A percentile compares a stretch with the other conserved stretches of the same genome.
Evolutionary conservation across 2,329 filamentous ascomycete genomes (phyloP).

Genomic region (Dactylellina parvicollis): DNA sequence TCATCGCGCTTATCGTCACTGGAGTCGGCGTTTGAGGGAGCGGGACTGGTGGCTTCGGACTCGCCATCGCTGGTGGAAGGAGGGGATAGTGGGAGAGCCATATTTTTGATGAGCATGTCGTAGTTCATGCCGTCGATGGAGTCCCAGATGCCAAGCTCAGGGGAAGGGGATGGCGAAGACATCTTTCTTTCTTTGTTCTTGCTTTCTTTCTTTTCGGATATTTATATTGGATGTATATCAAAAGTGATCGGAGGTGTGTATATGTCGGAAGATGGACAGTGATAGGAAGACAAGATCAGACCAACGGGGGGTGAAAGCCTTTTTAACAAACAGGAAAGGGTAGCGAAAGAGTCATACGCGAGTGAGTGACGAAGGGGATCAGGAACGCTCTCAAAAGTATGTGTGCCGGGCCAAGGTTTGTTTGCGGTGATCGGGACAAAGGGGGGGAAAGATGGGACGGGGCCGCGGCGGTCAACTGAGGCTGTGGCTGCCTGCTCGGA

Average conservation of each 20-base stretch:
- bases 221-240: too few relatives aligned
- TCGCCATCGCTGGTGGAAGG: slow-evolving; percentile 43
- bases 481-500: too few relatives aligned
- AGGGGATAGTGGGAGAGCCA: slow-evolving; percentile 36
- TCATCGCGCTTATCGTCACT: slow-evolving; percentile 36
- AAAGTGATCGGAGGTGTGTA: too few relatives aligned
- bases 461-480: too few relatives aligned
- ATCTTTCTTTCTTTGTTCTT: neutral
- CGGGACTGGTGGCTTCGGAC: slow-evolving; percentile 28
- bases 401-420: too few relatives aligned
- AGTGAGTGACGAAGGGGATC: neutral
- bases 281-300: neutral
- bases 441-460: neutral
- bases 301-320: slow-evolving; percentile 1
- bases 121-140: slow-evolving; percentile 45
- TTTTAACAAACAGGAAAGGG: slow-evolving; percentile 17
- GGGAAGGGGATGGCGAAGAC: slow-evolving; percentile 32
- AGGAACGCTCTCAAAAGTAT: slow-evolving; percentile 1
- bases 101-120: slow-evolving; percentile 45
- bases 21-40: slow-evolving; percentile 20
- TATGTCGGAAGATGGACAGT: neutral
- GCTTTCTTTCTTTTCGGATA: neutral
- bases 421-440: too few relatives aligned
- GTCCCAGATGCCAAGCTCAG: slow-evolving; percentile 36
- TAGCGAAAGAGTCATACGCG: slow-evolving; percentile 14